These are phyloP conservation scores for Trichoderma sp. DNA, from an alignment of 2,329 filamentous ascomycete genomes.

Conservation along the genomic window DNA sequence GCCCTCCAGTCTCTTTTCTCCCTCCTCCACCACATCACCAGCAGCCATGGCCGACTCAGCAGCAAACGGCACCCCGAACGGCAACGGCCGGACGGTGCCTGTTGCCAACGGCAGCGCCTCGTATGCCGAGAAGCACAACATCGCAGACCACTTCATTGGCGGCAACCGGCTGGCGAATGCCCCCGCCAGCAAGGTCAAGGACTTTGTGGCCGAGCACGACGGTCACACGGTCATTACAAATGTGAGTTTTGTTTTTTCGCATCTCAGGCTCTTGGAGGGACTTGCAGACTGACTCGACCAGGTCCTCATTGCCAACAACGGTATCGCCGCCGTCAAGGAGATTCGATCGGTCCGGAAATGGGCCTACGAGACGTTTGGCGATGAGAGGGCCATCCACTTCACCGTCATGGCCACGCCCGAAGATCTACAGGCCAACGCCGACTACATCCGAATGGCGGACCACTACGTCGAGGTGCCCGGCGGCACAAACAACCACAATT, in stretches of 20 bases:
- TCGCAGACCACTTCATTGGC: slow-evolving; percentile 94
- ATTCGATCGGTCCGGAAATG: slow-evolving; percentile 99
- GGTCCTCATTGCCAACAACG: slow-evolving; percentile 99
- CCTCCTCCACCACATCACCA: slow-evolving; percentile 10
- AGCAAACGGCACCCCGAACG: slow-evolving; percentile 42
- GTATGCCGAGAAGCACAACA: slow-evolving; percentile 77
- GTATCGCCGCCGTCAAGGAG: slow-evolving; percentile 98
- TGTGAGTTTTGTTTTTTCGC: slow-evolving; percentile 58
- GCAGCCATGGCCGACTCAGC: slow-evolving; percentile 51
- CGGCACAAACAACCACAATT: slow-evolving; percentile 99
- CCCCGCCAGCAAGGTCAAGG: slow-evolving; percentile 83
- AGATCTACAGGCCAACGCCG: slow-evolving; percentile 94
- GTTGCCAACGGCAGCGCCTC: slow-evolving; percentile 62
- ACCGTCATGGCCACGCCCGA: slow-evolving; percentile 99
- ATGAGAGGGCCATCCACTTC: slow-evolving; percentile 97
- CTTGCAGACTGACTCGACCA: slow-evolving; percentile 42
- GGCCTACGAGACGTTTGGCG: slow-evolving; percentile 99
- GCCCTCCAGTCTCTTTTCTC: neutral
- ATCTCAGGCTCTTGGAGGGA: neutral
- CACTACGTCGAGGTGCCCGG: slow-evolving; percentile 99
- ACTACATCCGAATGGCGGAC: slow-evolving; percentile 99
- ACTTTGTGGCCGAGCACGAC: slow-evolving; percentile 86
- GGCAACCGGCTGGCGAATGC: slow-evolving; percentile 86
- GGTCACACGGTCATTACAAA: slow-evolving; percentile 99
- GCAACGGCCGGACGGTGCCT: slow-evolving; percentile 55